A percentile compares a stretch with the other conserved stretches of the same genome.
Conservation (phyloP, 139 green algal genomes). For the Zygnema circumcarinatum region DNA sequence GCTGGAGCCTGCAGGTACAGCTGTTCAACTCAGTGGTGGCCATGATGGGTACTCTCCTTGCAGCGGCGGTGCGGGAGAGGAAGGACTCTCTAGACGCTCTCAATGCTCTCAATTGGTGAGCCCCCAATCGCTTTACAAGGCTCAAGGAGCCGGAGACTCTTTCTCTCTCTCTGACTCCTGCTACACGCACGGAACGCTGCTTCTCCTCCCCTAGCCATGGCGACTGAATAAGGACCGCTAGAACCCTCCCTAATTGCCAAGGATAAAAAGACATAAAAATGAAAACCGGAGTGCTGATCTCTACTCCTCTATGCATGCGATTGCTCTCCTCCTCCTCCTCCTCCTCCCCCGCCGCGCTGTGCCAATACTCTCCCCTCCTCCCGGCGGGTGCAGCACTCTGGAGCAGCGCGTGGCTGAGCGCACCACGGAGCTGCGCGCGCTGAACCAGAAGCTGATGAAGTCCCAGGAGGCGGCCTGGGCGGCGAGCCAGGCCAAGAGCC, state of each 20-base stretch:
- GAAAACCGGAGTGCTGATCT: no score
- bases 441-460: conserved; percentile 20
- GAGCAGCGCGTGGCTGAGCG: conserved; percentile 32
- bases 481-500: conserved; percentile 66
- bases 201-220: no score
- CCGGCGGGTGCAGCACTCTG: background rate
- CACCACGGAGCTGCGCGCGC: conserved; percentile 1
- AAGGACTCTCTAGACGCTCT: background rate
- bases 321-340: no score
- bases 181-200: no score
- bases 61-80: conserved; percentile 1
- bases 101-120: conserved; percentile 8
- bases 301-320: no score
- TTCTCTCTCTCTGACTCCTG: conserved; percentile 5
- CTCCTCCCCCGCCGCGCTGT: background rate
- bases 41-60: conserved; percentile 7
- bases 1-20: conserved; percentile 8
- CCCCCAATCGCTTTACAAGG: no score
- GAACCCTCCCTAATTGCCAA: no score
- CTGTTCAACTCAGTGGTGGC: conserved; percentile 12
- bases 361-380: background rate
- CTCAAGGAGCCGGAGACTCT: no score
- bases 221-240: no score
- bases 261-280: no score
- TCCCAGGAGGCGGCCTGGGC: conserved; percentile 47